Conservation (phyloP, 2,329 filamentous ascomycete species). For the Neofusicoccum ribis region DNA sequence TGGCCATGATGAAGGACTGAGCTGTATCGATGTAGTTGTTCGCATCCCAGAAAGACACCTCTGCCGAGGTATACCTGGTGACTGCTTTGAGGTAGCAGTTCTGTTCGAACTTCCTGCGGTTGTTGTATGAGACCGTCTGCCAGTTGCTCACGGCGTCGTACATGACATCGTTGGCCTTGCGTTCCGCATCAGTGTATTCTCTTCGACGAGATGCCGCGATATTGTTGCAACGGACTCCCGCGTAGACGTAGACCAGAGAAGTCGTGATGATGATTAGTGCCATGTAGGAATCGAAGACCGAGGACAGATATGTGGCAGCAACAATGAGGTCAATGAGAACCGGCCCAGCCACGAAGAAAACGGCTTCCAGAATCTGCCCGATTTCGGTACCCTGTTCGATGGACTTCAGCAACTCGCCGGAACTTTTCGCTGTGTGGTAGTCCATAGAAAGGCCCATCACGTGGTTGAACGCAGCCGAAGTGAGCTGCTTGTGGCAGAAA, state of each 20-base stretch:
- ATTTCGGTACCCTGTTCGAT: slow-evolving; percentile 64
- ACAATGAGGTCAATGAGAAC: slow-evolving; percentile 63
- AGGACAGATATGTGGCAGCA: slow-evolving; percentile 61
- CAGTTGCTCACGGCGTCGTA: slow-evolving; percentile 62
- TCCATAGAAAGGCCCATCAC: slow-evolving; percentile 69
- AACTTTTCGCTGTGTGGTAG: slow-evolving; percentile 68
- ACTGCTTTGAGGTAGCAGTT: slow-evolving; percentile 48
- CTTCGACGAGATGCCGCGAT: slow-evolving; percentile 43
- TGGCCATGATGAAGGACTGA: slow-evolving; percentile 49
- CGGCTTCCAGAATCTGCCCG: slow-evolving; percentile 59
- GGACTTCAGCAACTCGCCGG: slow-evolving; percentile 64
- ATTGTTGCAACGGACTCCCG: slow-evolving; percentile 44
- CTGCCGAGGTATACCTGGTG: slow-evolving; percentile 35
- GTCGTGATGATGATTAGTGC: slow-evolving; percentile 40
- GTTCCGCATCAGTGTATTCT: slow-evolving; percentile 44
- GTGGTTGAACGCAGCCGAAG: slow-evolving; percentile 63
- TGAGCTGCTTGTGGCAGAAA: slow-evolving; percentile 59
- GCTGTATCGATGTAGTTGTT: slow-evolving; percentile 32
- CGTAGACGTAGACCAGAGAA: slow-evolving; percentile 52
- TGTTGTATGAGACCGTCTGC: slow-evolving; percentile 62
- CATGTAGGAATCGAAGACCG: slow-evolving; percentile 60
- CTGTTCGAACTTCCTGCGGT: slow-evolving; percentile 55
- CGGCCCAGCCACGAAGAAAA: slow-evolving; percentile 59
- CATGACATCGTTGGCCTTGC: slow-evolving; percentile 55
- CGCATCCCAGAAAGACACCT: slow-evolving; percentile 33